Base-by-base conservation (phyloP, 2,329 filamentous ascomycete species). In the Trichoderma sp. region DNA sequence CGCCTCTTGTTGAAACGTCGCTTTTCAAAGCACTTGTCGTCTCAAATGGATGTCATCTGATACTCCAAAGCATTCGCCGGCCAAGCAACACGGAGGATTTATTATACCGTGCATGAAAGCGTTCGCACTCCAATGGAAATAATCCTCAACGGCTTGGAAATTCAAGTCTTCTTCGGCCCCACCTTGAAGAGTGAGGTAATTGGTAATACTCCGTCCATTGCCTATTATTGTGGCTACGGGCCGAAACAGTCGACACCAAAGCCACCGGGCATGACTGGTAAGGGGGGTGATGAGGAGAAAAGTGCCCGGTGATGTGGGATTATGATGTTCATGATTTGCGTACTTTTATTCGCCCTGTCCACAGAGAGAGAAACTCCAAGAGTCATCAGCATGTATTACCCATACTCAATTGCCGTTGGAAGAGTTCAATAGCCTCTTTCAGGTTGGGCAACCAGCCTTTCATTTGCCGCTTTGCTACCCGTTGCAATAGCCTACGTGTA, bases 1-100 rank as follows among this genome's bases (percentile, higher is more conserved):
- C 63, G 32, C 9, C 9, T 23, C 34, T 67, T 47, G 36, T 11
- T 68, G n/a, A 32, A 20, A 59, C 36, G 65, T 50, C 36, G 28
- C 55, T 6, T 68, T 50, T 32, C 65, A 68, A 59, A 23, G 55
- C 53, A 68, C 15, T 34, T 47, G 8, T 28, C 65, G 36, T 68
- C 65, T 59, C 63, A 66, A 55, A 66, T 55, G n/a, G 20, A 23
- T 20, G 28, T 20, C 64, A 67, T 57, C 64, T 57, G 64, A 58
- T 39, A 11, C 50, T 30, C 64, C 1, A 23, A 58, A n/a, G 8
- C 50, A 17, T 13, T 39, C 63, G 30, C 63, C 20, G 34, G 63
- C n/a, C 30, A 36, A 50, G n/a, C 20, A 39, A 6, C 11, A 43
- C 34, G 20, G 8, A 11, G 17, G 39, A 43, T 43, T 43, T 66